Conservation (phyloP, 140 eudicot species). For the Oenanthe javanica region DNA sequence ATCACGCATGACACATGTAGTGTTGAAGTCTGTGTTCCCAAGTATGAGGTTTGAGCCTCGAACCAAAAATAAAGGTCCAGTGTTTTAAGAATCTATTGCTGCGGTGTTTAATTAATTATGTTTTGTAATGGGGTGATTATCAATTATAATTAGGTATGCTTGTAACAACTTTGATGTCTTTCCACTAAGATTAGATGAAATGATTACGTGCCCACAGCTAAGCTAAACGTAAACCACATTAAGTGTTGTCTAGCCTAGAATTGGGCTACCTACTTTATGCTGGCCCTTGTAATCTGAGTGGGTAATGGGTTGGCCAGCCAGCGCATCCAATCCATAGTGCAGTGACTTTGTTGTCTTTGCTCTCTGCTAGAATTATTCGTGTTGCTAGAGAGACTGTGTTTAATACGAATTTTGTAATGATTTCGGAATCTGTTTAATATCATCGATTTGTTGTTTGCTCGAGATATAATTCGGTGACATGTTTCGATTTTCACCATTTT, state of each 20-base stretch:
- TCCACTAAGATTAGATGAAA: background rate
- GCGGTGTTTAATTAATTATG: background rate
- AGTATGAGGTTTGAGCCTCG: background rate
- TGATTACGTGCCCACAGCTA: background rate
- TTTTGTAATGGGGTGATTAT: background rate
- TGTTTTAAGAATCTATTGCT: background rate
- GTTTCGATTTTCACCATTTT: background rate
- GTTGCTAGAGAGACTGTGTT: background rate
- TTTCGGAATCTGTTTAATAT: no score
- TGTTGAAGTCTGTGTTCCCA: background rate
- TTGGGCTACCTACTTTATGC: background rate
- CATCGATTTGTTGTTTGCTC: background rate
- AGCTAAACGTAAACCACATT: background rate
- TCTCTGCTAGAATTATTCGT: background rate
- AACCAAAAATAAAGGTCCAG: background rate
- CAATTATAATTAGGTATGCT: background rate
- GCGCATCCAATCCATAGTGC: background rate
- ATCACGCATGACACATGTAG: background rate
- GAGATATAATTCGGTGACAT: background rate
- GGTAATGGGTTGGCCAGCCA: constrained; percentile 8
- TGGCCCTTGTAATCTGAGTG: background rate
- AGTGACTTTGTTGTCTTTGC: background rate
- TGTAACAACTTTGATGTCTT: background rate
- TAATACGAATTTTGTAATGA: background rate
- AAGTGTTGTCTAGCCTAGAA: background rate